Base-by-base conservation (phyloP, 2,329 filamentous ascomycete species). In the Monosporascus ibericus region DNA sequence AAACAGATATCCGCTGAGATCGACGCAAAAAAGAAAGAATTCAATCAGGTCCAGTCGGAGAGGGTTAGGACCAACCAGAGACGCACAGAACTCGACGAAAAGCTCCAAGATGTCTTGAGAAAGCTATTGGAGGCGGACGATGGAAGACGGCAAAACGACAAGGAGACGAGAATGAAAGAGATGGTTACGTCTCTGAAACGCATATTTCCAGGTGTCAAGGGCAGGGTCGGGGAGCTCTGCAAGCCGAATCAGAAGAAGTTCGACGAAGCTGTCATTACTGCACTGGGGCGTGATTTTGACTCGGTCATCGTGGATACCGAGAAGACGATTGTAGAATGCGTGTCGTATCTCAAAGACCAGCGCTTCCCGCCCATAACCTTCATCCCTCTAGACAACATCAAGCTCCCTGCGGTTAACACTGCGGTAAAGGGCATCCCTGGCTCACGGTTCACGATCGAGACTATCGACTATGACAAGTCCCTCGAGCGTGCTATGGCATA, bases 171-270 rank as follows among this genome's bases (percentile, higher is more conserved):
- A 54, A 84, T 87, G 64, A 90, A 90, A 63, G 92, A 96, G 65
- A 88, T 90, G 65, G 86, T 97, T 36, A 84, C 86, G 11, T 86
- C 89, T 34, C 77, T 99, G 63, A 96, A 95, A 70, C 87, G 91
- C 49, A 88, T 96, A 57, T 96, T 91, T 62, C 90, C 91, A 1
- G 92, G 92, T 47, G 92, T 99, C 44, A 89, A 89, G 60, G 94
- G 94, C 20, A 86, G 92, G 46, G 83, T 97, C 46, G 90, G 90
- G 57, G 90, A 96, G 59, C 81, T 99, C 42, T 96, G 94, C 74
- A 92, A 90, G 59, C 92, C 94, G 1, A 97, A 96, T 70, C 90
- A 96, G 73, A 96, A 95, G 72, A 97, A 96, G 69, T 99, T 86
- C 64, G 89, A 94, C 58, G 90, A 94, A 60, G 94, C 94, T 46